These are phyloP conservation scores for Phlebiopsis flavidoalba DNA, from an alignment of 768 basidiomycete species.

Conservation along the genomic window DNA sequence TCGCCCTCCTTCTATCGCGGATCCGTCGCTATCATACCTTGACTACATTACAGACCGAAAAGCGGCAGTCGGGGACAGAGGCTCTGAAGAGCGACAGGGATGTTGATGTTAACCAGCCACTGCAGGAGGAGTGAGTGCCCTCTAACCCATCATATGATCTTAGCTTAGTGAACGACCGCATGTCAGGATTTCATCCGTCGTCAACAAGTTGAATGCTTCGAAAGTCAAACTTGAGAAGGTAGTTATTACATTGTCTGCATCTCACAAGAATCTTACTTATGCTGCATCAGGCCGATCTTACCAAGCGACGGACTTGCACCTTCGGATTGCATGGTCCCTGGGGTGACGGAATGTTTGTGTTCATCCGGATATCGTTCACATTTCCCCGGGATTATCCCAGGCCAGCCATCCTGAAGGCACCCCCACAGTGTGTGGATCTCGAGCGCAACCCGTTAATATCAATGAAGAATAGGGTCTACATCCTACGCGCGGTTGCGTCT, in stretches of 20 bases:
- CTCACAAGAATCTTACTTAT: not conserved
- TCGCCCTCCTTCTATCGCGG: constrained; percentile 25
- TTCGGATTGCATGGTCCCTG: constrained; percentile 86
- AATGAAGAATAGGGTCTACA: constrained; percentile 68
- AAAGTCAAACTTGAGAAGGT: constrained; percentile 89
- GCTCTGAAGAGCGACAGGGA: constrained; percentile 30
- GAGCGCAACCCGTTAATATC: constrained; percentile 82
- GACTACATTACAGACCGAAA: constrained; percentile 3
- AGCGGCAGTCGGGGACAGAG: constrained; percentile 44
- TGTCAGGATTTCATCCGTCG: constrained; percentile 64
- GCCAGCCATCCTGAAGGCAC: constrained; percentile 55
- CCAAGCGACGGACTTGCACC: constrained; percentile 75
- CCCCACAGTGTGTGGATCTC: constrained; percentile 73
- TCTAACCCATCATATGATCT: not conserved
- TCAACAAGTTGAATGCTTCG: constrained; percentile 56
- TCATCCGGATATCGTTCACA: constrained; percentile 83
- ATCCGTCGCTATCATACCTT: constrained; percentile 10
- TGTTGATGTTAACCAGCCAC: constrained; percentile 37
- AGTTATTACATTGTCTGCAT: not conserved
- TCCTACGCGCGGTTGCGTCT: constrained; percentile 71
- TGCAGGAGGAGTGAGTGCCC: constrained; percentile 68
- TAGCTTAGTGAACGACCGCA: constrained; percentile 5
- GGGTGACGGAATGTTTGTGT: constrained; percentile 81
- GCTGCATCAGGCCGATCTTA: constrained; percentile 50
- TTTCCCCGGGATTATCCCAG: constrained; percentile 84